Base-by-base conservation (phyloP, 345 rosid genomes). In the Melastoma malabathricum region DNA sequence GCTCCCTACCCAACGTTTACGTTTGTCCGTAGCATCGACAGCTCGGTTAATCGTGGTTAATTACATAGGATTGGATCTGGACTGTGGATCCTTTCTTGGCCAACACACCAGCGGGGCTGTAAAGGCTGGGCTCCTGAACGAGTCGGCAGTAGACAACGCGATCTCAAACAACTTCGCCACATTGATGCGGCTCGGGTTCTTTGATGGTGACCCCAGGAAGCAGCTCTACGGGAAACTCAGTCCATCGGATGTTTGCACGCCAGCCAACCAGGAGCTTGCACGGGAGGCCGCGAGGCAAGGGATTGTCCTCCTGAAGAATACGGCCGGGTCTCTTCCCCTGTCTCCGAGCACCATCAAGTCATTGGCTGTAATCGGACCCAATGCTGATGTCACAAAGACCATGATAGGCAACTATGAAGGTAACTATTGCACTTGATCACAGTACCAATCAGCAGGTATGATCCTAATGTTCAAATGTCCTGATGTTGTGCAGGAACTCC, bases 321-420 rank as follows among this genome's bases (percentile, higher is more conserved):
- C 46, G 1, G 62, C 56, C 10, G 80, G 74, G 3, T 78, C 71
- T 6, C 59, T 92, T 53, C 98, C 98, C 25, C 64, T 92, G n/a
- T 68, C 85, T 54, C 77, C 83, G 10, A 45, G 60, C 29, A 43
- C 78, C 31, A 72, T 75, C 18, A 82, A 77, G 62, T 65, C 71
- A 16, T 50, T 92, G 46, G 96, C 98, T 0, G 93, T 92, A 18
- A 84, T 92, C 22, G 98, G 98, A 50, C 96, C 98, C 0, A 84
- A 92, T 44, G 89, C 87, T 14, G 75, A 92, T 58, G 96, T 76
- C 66, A 87, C 98, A 1, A 78, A 80, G 47, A 82, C 93, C 39
- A 92, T 92, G 98, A 87, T 92, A 13, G 98, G 98, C 45, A 92
- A 92, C 78, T 92, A 87, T 25, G 95, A 74, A 75, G 98, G 95